Evolutionary conservation across 2,329 filamentous ascomycete genomes (phyloP).

Genomic region (Fusarium devonianum): DNA sequence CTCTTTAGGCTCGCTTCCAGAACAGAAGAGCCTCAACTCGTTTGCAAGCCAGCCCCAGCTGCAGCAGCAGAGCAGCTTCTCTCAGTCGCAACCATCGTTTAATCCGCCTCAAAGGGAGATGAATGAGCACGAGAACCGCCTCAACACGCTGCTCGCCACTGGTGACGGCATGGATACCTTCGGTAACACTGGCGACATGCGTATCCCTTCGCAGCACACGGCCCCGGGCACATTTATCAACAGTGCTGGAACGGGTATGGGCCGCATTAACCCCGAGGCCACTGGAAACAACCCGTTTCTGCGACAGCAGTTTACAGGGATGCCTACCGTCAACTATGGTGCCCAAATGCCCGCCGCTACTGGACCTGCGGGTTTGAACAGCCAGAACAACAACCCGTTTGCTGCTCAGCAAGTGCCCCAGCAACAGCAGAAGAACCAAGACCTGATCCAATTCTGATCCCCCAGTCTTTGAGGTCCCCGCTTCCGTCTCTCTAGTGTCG

Average conservation of each 20-base stretch:
- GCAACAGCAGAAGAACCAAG: conserved; percentile 59
- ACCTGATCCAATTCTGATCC: conserved; percentile 68
- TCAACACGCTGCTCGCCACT: conserved; percentile 84
- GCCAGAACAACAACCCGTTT: conserved; percentile 66
- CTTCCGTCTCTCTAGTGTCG: conserved; percentile 3
- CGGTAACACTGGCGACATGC: conserved; percentile 94
- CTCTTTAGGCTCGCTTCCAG: conserved; percentile 76
- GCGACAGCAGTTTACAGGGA: conserved; percentile 81
- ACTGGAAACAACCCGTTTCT: conserved; percentile 92
- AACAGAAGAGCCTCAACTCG: conserved; percentile 77
- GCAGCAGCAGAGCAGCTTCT: conserved; percentile 48
- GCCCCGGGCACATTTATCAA: conserved; percentile 97
- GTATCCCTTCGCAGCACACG: conserved; percentile 95
- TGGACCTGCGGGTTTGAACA: conserved; percentile 63
- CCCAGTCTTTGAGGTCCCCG: conserved; percentile 5
- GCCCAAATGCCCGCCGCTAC: conserved; percentile 61
- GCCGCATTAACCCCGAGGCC: conserved; percentile 72
- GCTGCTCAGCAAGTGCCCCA: conserved; percentile 54
- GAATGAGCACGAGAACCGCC: conserved; percentile 72
- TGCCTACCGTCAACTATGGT: conserved; percentile 67
- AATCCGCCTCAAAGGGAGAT: conserved; percentile 60
- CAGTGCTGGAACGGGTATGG: conserved; percentile 83
- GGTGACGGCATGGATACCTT: conserved; percentile 97
- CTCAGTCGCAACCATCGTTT: conserved; percentile 44
- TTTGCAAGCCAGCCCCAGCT: conserved; percentile 56